phyloP scores from a whole-genome alignment of 352 stramenopile genomes.

The Globisporangium nodosum region DNA sequence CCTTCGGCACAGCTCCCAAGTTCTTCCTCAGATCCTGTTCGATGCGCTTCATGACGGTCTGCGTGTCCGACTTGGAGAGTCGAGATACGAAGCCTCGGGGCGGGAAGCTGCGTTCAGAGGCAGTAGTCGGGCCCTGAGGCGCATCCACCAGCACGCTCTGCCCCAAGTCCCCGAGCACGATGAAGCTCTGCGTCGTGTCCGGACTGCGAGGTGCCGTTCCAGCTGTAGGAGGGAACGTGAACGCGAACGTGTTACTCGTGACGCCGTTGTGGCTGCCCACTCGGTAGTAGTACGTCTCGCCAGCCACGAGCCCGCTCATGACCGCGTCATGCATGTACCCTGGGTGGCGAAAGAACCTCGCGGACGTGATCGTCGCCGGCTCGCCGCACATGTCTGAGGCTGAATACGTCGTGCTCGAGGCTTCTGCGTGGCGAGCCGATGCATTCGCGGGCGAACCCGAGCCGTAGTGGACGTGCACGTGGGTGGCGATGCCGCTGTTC shows the following conservation, averaged over 20 bases:
- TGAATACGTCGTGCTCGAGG: constrained; percentile 16
- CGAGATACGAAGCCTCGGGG: neutral
- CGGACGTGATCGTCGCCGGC: constrained; percentile 11
- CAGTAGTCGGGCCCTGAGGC: neutral
- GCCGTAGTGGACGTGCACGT: constrained; percentile 32
- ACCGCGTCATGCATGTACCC: constrained; percentile 29
- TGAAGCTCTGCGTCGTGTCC: constrained; percentile 15
- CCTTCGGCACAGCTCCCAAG: neutral
- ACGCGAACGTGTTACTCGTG: constrained; percentile 17
- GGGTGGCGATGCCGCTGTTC: constrained; percentile 33
- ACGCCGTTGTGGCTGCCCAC: constrained; percentile 31
- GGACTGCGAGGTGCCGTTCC: neutral
- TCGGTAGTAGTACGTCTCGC: constrained; percentile 25
- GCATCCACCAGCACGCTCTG: constrained; percentile 8
- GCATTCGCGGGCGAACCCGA: neutral
- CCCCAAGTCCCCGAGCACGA: constrained; percentile 28
- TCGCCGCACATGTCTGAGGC: constrained; percentile 22
- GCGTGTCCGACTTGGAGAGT: neutral
- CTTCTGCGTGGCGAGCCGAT: neutral
- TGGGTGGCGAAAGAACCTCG: constrained; percentile 26
- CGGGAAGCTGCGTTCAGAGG: neutral
- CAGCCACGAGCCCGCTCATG: constrained; percentile 18
- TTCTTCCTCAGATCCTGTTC: neutral
- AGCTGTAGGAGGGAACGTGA: constrained; percentile 19
- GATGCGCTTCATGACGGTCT: neutral